These are phyloP conservation scores for Penicillium cosmopolitanum DNA, from an alignment of 495 filamentous ascomycete genomes.

Conservation along the genomic window DNA sequence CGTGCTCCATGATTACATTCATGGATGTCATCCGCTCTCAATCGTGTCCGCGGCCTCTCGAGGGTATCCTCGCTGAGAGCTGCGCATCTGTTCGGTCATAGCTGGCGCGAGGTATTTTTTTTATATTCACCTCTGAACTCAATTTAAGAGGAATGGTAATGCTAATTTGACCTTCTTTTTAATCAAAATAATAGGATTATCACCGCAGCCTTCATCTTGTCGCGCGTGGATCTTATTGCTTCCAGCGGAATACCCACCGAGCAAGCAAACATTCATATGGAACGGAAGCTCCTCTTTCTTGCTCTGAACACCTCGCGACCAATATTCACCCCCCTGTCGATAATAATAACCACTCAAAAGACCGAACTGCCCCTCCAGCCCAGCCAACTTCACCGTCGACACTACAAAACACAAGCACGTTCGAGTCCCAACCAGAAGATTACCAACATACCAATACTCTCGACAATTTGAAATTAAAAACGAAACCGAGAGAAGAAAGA, in stretches of 20 bases:
- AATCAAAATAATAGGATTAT: constrained; percentile 4
- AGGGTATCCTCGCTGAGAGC: constrained; percentile 44
- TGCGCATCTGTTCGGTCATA: constrained; percentile 30
- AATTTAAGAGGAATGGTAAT: not conserved
- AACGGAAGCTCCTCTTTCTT: constrained; percentile 2
- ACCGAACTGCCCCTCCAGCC: not conserved
- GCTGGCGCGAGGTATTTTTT: constrained; percentile 33
- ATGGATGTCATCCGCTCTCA: constrained; percentile 56
- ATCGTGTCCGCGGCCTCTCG: constrained; percentile 47
- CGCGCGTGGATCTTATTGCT: not conserved
- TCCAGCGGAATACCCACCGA: constrained; percentile 9
- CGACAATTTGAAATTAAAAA: not conserved
- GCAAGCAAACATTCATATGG: constrained; percentile 12
- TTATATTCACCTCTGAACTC: not conserved
- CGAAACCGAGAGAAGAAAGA: not conserved
- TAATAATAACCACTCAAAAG: not conserved
- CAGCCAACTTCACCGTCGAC: not conserved
- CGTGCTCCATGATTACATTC: constrained; percentile 39
- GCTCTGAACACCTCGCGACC: not conserved
- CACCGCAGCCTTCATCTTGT: not conserved
- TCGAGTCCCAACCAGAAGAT: not conserved
- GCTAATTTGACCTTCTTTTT: not conserved
- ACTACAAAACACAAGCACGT: not conserved
- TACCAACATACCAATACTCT: not conserved
- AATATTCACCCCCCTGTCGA: not conserved